These are phyloP conservation scores for Fraxinus paxiana DNA, from an alignment of 305 asterid species.

Conservation along the genomic window DNA sequence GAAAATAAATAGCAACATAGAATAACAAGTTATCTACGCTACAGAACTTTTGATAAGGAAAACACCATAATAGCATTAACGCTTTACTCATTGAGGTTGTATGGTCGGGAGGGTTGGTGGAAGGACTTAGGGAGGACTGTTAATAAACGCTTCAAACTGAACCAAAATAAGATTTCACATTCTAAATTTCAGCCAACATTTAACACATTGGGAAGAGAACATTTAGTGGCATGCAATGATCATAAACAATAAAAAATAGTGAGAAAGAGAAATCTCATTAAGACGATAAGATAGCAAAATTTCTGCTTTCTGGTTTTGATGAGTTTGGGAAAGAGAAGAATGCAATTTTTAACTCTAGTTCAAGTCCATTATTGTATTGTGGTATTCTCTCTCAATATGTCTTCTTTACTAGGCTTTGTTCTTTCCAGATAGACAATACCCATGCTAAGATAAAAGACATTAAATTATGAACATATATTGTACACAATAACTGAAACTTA, in stretches of 20 bases:
- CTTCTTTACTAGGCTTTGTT: not conserved
- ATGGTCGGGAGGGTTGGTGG: not conserved
- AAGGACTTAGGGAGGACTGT: not conserved
- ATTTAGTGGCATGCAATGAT: not conserved
- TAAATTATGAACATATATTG: not conserved
- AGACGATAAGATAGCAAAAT: not conserved
- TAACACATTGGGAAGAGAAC: not conserved
- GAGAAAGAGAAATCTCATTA: not conserved
- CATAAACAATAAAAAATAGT: not conserved
- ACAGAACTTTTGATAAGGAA: not conserved
- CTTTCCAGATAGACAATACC: not conserved
- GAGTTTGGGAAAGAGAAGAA: not conserved
- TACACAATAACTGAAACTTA: too few relatives aligned
- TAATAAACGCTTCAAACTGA: not conserved
- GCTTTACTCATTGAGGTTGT: not conserved
- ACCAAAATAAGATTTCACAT: not conserved
- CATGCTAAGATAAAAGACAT: not conserved
- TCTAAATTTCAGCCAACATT: not conserved
- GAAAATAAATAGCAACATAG: conserved; percentile 1
- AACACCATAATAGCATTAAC: not conserved
- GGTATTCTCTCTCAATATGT: not conserved
- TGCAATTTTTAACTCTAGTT: not conserved
- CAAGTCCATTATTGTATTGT: not conserved
- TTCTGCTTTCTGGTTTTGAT: not conserved
- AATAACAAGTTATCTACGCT: not conserved